Conservation (phyloP, 306 rosid species). For the Malus sieversii region DNA sequence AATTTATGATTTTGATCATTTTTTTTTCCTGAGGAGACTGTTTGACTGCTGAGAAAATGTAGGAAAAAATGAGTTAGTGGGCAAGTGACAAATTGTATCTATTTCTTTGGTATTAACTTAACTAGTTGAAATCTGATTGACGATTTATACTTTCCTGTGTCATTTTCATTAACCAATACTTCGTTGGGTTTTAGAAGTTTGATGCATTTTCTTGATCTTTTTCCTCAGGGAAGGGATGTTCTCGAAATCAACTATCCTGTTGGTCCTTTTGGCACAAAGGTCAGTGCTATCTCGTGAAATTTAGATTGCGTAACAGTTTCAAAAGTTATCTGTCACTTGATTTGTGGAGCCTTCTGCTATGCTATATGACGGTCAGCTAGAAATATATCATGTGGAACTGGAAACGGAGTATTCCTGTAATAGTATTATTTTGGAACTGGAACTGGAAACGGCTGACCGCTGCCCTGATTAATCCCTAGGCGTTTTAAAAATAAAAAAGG, state of each 20-base stretch:
- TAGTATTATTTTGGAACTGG: no score
- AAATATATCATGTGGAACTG: not conserved
- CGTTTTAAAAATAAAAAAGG: no score
- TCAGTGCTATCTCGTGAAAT: constrained; percentile 14
- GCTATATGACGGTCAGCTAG: not conserved
- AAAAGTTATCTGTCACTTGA: not conserved
- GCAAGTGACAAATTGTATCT: not conserved
- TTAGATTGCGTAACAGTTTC: not conserved
- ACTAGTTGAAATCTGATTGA: not conserved
- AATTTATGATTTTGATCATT: not conserved
- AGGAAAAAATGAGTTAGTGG: not conserved
- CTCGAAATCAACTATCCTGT: constrained; percentile 53
- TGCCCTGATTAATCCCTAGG: no score
- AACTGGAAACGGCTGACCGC: no score
- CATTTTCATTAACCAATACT: not conserved
- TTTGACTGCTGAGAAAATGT: constrained; percentile 11
- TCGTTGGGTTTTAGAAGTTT: not conserved
- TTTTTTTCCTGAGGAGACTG: not conserved
- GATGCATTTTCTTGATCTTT: not conserved
- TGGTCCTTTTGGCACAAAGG: constrained; percentile 93
- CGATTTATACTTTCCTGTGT: not conserved
- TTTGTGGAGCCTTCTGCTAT: not conserved
- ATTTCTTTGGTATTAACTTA: not conserved
- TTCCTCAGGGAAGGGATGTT: constrained; percentile 48
- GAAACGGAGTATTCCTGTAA: not conserved